Evolutionary conservation across 169 alveolate genomes (phyloP).

Genomic region (Plasmodium vinckei): DNA sequence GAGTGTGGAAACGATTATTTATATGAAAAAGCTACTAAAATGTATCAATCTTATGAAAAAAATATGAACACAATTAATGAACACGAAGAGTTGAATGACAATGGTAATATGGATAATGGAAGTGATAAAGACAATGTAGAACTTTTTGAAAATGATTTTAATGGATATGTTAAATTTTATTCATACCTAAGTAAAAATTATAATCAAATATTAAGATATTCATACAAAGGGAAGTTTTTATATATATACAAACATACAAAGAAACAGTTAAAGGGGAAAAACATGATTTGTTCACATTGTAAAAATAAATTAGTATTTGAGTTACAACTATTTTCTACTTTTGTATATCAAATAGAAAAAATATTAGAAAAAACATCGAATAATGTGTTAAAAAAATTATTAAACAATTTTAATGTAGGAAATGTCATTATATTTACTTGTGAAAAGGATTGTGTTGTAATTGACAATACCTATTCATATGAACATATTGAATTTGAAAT

Average conservation of each 20-base stretch:
- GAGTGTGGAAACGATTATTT: constrained; percentile 66
- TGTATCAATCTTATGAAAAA: constrained; percentile 59
- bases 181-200: constrained; percentile 70
- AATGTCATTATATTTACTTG: constrained; percentile 66
- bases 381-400: constrained; percentile 7
- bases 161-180: constrained; percentile 73
- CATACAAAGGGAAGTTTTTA: constrained; percentile 61
- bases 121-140: constrained; percentile 29
- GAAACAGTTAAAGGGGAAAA: constrained; percentile 16
- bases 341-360: constrained; percentile 55
- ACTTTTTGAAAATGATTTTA: constrained; percentile 68
- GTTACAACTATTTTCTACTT: constrained; percentile 64
- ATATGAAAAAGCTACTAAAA: constrained; percentile 66
- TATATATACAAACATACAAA: constrained; percentile 59
- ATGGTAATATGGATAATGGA: constrained; percentile 16
- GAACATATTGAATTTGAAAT: constrained; percentile 67
- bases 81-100: constrained; percentile 10
- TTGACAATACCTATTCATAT: constrained; percentile 65
- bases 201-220: constrained; percentile 73
- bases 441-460: constrained; percentile 60
- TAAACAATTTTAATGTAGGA: constrained; percentile 73
- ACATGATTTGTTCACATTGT: constrained; percentile 40
- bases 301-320: constrained; percentile 50
- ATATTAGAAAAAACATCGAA: constrained; percentile 21
- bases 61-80: constrained; percentile 23